These are phyloP conservation scores for Paraconiothyrium sp. DNA, from an alignment of 2,329 filamentous ascomycete genomes.

Conservation along the genomic window DNA sequence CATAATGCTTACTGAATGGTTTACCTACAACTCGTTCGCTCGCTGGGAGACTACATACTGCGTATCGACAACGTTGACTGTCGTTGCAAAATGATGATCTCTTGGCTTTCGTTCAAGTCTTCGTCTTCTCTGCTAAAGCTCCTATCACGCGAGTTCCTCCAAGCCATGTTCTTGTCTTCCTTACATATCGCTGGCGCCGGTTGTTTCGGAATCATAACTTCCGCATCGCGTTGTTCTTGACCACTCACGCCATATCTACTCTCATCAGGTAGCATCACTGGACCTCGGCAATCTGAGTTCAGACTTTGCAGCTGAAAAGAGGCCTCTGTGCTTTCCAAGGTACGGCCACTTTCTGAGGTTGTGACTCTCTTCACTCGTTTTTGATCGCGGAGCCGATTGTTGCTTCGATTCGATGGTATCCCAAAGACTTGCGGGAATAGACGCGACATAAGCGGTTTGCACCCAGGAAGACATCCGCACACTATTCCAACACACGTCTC, in stretches of 20 bases:
- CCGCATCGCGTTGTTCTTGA: background rate
- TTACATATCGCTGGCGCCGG: background rate
- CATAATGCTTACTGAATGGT: background rate
- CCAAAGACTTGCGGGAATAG: constrained; percentile 40
- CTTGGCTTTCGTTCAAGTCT: background rate
- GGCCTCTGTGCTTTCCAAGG: too few relatives aligned
- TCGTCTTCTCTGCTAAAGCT: background rate
- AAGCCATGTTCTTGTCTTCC: background rate
- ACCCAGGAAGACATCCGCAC: constrained; percentile 44
- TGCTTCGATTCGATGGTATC: constrained; percentile 15
- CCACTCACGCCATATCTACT: too few relatives aligned
- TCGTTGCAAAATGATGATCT: background rate
- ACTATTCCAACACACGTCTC: constrained; percentile 42
- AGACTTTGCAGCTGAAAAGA: too few relatives aligned
- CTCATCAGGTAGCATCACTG: too few relatives aligned
- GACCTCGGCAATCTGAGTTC: too few relatives aligned
- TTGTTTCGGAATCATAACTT: background rate
- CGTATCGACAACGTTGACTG: background rate
- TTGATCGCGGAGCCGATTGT: background rate
- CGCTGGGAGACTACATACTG: background rate
- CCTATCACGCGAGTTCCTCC: background rate
- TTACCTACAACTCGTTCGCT: background rate
- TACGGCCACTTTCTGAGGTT: too few relatives aligned
- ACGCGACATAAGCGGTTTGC: constrained; percentile 42
- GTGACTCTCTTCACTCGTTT: too few relatives aligned